Percentiles rank a stretch among this genome's conserved stretches.
phyloP scores from a whole-genome alignment of 2,329 filamentous ascomycete species.

The Diaporthe australafricana region DNA sequence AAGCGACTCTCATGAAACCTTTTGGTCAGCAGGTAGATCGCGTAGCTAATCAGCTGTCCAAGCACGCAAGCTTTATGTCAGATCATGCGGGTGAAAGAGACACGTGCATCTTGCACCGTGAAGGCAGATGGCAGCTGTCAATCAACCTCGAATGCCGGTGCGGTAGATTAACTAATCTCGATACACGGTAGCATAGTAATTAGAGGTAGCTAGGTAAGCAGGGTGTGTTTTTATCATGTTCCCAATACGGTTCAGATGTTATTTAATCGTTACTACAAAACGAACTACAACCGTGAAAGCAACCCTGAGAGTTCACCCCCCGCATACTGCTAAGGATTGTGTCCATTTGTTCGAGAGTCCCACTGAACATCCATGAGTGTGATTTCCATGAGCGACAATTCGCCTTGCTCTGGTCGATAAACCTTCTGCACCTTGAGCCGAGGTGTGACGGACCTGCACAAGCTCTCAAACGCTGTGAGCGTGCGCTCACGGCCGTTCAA shows the following conservation, averaged over 20 bases:
- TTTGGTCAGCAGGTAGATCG: neutral
- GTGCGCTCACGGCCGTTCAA: neutral
- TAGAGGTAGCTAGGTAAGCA: neutral
- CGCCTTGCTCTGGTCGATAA: neutral
- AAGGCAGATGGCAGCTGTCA: neutral
- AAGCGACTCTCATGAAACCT: neutral
- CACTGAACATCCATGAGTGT: neutral
- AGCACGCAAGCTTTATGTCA: neutral
- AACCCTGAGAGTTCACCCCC: neutral
- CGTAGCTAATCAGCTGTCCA: neutral
- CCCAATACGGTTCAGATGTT: neutral
- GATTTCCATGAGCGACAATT: constrained; percentile 5
- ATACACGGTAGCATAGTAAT: too few relatives aligned
- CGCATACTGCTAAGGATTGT: neutral
- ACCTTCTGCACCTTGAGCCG: neutral
- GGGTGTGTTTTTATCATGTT: neutral
- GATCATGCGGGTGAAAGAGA: neutral
- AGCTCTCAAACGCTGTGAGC: neutral
- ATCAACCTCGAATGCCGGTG: neutral
- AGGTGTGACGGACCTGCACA: neutral
- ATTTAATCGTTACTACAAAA: neutral
- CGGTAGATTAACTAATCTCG: too few relatives aligned
- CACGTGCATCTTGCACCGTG: neutral
- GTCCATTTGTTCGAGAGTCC: neutral
- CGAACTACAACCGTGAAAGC: neutral